Evolutionary conservation across 768 basidiomycete genomes (phyloP), one percentile per base, ranked within the genome.

Genomic region (Hericium rajendrae): DNA sequence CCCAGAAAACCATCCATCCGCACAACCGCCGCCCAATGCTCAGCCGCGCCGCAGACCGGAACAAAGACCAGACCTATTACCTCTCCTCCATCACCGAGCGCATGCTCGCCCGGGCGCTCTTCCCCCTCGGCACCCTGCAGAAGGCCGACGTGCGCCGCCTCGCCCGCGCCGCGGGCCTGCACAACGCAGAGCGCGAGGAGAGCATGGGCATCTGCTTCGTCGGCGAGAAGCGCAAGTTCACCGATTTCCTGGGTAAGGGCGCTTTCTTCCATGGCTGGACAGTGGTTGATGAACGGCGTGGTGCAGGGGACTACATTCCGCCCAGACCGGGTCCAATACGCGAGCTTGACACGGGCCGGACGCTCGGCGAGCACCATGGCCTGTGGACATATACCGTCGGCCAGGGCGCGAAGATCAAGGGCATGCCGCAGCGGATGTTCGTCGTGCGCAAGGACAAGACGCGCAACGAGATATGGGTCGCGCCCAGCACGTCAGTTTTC

Each of bases 191-290:
- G 2, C 77, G 91, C 58, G 77, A 76, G 16, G 94, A 98, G 66
- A 93, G 90, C 69, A 93, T 95, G 83, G 94, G 94, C 0, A 79
- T 98, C 16, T 98, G 94, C 66, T 98, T 98, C 61, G 84, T 98
- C 1, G 94, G 94, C 4, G 82, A 94, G 66, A 83, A 86, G 65
- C 75, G 76, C 10, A 78, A 73, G 51, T 94, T 95, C 62, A 74
- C 77, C 26, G 71, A 79, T 9, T 97, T 94, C 66, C 69, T 94
- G 51, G 79, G 91, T 88, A 59, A 60, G 79, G 70, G 22, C 53
- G 39, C 26, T 26, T 24, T 13, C 41, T 10, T 26, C 12, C 26
- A 28, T 39, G 18, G 22, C 28, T 28, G 13, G 15, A 41, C 16
- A 41, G 22, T 16, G 40, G 5, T 11, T 22, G n/a, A 18, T 15